These are phyloP conservation scores for Williopsis jadinii DNA, from an alignment of 1,139 yeast species.

Conservation along the genomic window DNA sequence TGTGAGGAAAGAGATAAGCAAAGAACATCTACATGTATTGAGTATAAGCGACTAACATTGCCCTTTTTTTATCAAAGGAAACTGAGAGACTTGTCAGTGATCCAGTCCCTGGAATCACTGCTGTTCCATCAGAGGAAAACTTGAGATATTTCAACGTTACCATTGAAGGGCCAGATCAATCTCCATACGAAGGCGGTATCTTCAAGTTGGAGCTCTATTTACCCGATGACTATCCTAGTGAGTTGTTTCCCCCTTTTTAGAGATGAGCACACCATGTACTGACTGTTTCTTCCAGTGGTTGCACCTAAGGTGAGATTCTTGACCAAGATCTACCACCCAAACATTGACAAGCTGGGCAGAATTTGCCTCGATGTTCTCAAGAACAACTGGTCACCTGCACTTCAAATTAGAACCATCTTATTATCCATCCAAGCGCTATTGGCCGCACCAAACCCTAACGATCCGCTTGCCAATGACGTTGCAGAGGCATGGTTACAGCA, in stretches of 20 bases:
- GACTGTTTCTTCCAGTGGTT: constrained; percentile 37
- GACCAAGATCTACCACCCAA: constrained; percentile 93
- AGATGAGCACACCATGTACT: background rate
- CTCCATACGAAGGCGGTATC: constrained; percentile 77
- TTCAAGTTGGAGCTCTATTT: constrained; percentile 71
- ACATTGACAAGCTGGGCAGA: constrained; percentile 90
- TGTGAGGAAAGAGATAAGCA: background rate
- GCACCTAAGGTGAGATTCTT: constrained; percentile 92
- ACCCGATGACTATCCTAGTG: constrained; percentile 81
- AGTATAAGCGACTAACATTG: background rate
- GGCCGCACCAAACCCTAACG: constrained; percentile 97
- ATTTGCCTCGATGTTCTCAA: constrained; percentile 93
- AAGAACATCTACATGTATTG: background rate
- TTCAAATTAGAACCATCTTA: constrained; percentile 90
- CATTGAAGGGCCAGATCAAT: constrained; percentile 82
- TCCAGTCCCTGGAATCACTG: constrained; percentile 95
- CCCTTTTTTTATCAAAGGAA: constrained; percentile 38
- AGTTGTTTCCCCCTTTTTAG: constrained; percentile 4
- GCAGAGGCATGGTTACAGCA: constrained; percentile 94
- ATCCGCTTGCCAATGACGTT: constrained; percentile 95
- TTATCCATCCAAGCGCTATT: constrained; percentile 88
- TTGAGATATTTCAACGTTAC: constrained; percentile 84
- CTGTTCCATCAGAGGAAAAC: constrained; percentile 89
- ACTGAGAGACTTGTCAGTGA: constrained; percentile 88
- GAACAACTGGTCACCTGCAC: constrained; percentile 95